Evolutionary conservation across 2,329 filamentous ascomycete genomes (phyloP), one percentile per base, ranked within the genome.

Genomic region (Saccharata proteae): DNA sequence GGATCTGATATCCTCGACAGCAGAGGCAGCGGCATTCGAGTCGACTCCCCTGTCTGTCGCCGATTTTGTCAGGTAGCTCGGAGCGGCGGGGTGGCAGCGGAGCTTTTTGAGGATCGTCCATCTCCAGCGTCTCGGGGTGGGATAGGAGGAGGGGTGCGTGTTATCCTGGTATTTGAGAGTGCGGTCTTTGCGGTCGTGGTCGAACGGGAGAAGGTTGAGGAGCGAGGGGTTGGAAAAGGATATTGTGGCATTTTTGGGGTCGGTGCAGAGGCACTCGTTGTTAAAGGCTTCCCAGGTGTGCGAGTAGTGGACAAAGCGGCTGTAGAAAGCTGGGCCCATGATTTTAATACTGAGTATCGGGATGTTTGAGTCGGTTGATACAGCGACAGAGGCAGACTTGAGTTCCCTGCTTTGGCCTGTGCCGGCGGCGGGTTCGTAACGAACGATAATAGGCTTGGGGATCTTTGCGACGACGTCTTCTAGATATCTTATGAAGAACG

Each of bases 261-360:
- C 54, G 1, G 58, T 58, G 18, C 57, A 55, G 10, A 61, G 43
- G 49, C 45, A 71, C 47, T 80, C 74, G 36, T 65, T 63, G 34
- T 74, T 69, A 17, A 80, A 57, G 1, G 71, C 74, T 41, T 77
- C 71, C 12, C 71, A 61, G 14, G 71, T 69, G 43, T 77, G 64
- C 0, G 68, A 59, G 44, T 81, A 80, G 39, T 69, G 64, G 1
- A 74, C 61, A 28, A 81, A 74, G 16, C 75, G 66, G 9, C 69
- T 64, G 55, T 83, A 83, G 45, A 83, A 83, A 0, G 57, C 60
- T 1, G 78, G 77, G 0, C 72, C 77, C 13, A 78, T 49, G 4
- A 81, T 57, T 32, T 65, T 66, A 28, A 81, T 55, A 25, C 69
- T 67, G 5, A 79, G 30, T 50, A 14, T 62, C 53, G 3, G 38